Evolutionary conservation across 2,329 filamentous ascomycete genomes (phyloP).

Genomic region (Pseudovirgaria hyperparasitica): DNA sequence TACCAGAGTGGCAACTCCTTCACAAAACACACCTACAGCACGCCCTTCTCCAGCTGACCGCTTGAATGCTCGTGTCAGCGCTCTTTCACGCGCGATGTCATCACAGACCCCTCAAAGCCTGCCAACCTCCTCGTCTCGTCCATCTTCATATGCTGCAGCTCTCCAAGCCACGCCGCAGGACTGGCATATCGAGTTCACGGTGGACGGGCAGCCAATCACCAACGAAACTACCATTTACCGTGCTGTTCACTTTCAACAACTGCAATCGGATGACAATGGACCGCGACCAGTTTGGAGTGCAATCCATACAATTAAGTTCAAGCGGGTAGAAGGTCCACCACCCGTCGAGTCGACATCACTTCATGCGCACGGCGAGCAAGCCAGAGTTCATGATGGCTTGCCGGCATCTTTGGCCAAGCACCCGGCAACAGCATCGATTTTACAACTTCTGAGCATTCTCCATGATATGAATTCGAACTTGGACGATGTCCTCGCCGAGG

Average conservation of each 20-base stretch:
- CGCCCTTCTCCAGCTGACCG: slow-evolving; percentile 18
- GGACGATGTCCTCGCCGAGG: slow-evolving; percentile 76
- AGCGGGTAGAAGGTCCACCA: slow-evolving; percentile 70
- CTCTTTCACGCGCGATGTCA: slow-evolving; percentile 10
- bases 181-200: slow-evolving; percentile 94
- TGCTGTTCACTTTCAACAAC: slow-evolving; percentile 65
- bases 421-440: slow-evolving; percentile 72
- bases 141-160: slow-evolving; percentile 73
- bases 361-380: slow-evolving; percentile 40
- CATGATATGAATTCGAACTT: slow-evolving; percentile 89
- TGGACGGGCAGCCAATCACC: slow-evolving; percentile 69
- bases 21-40: slow-evolving; percentile 36
- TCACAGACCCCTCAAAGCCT: slow-evolving; percentile 33
- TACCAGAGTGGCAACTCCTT: slow-evolving; percentile 71
- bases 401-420: slow-evolving; percentile 73
- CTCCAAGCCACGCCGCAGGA: slow-evolving; percentile 73
- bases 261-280: slow-evolving; percentile 49
- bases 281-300: slow-evolving; percentile 78
- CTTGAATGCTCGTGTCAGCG: slow-evolving; percentile 15
- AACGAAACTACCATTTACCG: slow-evolving; percentile 95
- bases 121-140: slow-evolving; percentile 41
- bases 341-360: slow-evolving; percentile 58
- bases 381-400: no score
- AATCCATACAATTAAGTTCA: slow-evolving; percentile 85
- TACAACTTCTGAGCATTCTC: slow-evolving; percentile 76